Base-by-base conservation (phyloP, 768 basidiomycete species). In the Tricholoma flavovirens region DNA sequence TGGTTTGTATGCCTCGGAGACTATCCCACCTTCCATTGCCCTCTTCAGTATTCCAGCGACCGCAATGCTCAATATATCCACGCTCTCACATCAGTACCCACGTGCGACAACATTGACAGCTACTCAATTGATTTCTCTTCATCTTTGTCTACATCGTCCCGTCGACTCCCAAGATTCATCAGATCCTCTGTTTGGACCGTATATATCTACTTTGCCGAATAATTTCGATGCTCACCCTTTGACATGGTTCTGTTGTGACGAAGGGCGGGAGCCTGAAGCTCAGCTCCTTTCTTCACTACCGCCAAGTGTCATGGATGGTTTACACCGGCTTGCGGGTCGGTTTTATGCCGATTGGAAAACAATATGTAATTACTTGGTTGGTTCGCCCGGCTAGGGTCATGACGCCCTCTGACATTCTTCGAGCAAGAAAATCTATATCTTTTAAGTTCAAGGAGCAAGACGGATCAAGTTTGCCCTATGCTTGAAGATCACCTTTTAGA, bases 191-290 rank as follows among this genome's bases (percentile, higher is more conserved):
- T 87, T 86, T 67, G 82, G 86, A 24, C 86, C 90, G 1, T 97
- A 93, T 66, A 84, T 97, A 46, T 84, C 86, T 0, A 77, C 84
- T 1, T 72, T 98, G 24, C 96, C 96, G 2, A 67, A 67, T 54
- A 70, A 83, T 26, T 95, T 98, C 67, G 77, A 77, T 40, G 74
- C 75, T 22, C 93, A 97, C 71, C 96, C 95, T 5, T 74, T 97
- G n/a, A 80, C 85, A 17, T 93, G 90, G 91, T 56, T 79, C 4
- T 75, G 80, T 48, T 68, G 68, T 54, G 53, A 64, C 63, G 56
- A 54, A 57, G 43, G 26, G 52, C 53, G 48, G 50, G 53, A 54
- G n/a, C 15, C 56, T 4, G 69, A 67, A 4, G 56, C 24, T 19
- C 57, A 62, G 7, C 60, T 86, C 17, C 64, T 86, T 5, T 60